Evolutionary conservation across 805 yeast species (phyloP), one percentile per base, ranked within the genome.

Genomic region (Yamadazyma olivae): DNA sequence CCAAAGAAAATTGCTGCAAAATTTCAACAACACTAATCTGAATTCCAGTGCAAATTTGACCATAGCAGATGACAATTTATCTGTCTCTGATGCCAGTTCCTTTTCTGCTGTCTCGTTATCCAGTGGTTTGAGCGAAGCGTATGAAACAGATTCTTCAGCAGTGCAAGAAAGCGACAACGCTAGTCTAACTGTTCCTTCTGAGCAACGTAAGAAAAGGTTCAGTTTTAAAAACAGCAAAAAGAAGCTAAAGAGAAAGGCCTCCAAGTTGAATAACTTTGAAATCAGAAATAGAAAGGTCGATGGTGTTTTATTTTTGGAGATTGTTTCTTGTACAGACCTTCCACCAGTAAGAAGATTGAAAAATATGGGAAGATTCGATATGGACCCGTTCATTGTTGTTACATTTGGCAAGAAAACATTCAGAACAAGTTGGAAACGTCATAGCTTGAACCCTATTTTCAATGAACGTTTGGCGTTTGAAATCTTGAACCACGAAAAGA

Each of bases 381-480:
- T 93, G 95, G 99, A 93, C 54, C 98, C 98, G 2, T 93, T 91
- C 61, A 91, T 91, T 3, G 88, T 91, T 14, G 81, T 88, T 1
- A 81, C 96, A 0, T 88, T 91, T 57, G 96, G 96, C 7, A 81
- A 84, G 49, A 83, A 83, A 46, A 88, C 91, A 0, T 91, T 77
- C 57, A 75, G 95, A 46, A 89, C 97, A 0, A 80, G 89, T 8
- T 83, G 89, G 80, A 74, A 81, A 46, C 74, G 85, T 16, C 97
- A 91, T 56, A 82, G 87, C 1, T 58, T 87, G 34, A 81, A 81
- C 36, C 99, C 99, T 0, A 71, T 80, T 1, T 91, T 80, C 61
- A 80, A 88, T 49, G 95, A 90, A 56, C 66, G 82, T 45, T 59
- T 90, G 15, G 81, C 91, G 1, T 83, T 91, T 54, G 95, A 89